Base-by-base conservation (phyloP, 306 rosid genomes). In the Rosa persica region DNA sequence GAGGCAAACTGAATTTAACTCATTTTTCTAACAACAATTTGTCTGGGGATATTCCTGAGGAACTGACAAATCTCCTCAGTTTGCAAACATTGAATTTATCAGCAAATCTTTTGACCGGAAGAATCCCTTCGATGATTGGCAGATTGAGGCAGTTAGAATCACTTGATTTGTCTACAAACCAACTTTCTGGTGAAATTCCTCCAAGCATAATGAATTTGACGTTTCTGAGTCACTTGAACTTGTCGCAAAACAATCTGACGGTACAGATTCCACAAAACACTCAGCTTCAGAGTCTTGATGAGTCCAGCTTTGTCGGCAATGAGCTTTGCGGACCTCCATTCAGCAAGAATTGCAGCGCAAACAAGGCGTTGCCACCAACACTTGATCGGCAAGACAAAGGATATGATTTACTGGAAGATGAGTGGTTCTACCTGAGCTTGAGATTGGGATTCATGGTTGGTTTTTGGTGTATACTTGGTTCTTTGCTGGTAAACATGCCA, bases 141-240 rank as follows among this genome's bases (percentile, higher is more conserved):
- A 13, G 5, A 39, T 43, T 78, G 72, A 10, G 1, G 0, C 0
- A 0, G n/a, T 44, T 78, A 16, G 65, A 71, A 51, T 60, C 67
- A 38, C 77, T 79, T 6, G 73, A 79, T 48, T 17, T 72, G 1
- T 72, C 82, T 0, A n/a, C 6, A 42, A 79, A 72, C 52, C 57
- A 79, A 46, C 72, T 79, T 34, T 62, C 9, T 4, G 54, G 82
- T 46, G 52, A 62, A 61, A 72, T 79, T 55, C 61, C 77, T 30
- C 43, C 77, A 34, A 47, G 20, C 72, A 12, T 79, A 17, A 44
- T 55, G 0, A 48, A 15, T 0, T 61, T 79, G 38, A 7, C 72
- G 8, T 72, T 9, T 65, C 36, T 79, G 8, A 38, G 11, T 48
- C 6, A 3, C 65, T 62, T 79, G 66, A 72, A 80, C 6, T 47